Evolutionary conservation across 768 basidiomycete genomes (phyloP).

Genomic region (Amanita pallidorosea): DNA sequence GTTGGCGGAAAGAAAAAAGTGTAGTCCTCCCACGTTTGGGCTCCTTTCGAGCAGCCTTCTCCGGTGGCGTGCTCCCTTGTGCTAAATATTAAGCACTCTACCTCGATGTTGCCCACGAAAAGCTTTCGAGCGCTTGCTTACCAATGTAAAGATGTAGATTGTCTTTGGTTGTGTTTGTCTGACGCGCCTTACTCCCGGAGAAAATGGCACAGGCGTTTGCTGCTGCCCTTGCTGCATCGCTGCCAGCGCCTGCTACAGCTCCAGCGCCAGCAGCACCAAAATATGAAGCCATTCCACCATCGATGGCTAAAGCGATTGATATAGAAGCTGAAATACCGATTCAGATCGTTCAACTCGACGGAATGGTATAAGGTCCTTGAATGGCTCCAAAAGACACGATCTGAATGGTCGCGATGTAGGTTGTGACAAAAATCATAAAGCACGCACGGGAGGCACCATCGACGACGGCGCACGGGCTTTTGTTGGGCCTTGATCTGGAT

Average conservation of each 20-base stretch:
- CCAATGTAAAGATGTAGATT: too few species aligned
- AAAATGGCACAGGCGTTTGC: slow-evolving; percentile 71
- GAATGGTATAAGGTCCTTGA: slow-evolving; percentile 42
- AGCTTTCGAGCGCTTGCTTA: too few species aligned
- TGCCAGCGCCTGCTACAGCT: slow-evolving; percentile 54
- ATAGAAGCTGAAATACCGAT: slow-evolving; percentile 85
- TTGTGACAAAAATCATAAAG: slow-evolving; percentile 88
- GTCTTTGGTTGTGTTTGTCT: slow-evolving; percentile 22
- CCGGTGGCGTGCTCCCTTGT: not conserved
- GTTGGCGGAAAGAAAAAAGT: not conserved
- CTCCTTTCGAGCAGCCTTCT: not conserved
- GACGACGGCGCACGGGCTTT: slow-evolving; percentile 68
- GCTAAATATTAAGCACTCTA: too few species aligned
- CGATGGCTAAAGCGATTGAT: slow-evolving; percentile 89
- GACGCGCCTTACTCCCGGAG: slow-evolving; percentile 11
- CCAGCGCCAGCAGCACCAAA: slow-evolving; percentile 53
- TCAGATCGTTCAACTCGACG: slow-evolving; percentile 74
- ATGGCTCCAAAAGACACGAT: not conserved
- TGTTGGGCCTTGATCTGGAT: slow-evolving; percentile 88
- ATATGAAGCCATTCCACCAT: slow-evolving; percentile 83
- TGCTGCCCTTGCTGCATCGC: slow-evolving; percentile 78
- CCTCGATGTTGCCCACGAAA: too few species aligned
- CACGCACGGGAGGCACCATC: slow-evolving; percentile 74
- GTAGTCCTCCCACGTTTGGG: not conserved
- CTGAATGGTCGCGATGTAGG: slow-evolving; percentile 33